These are phyloP conservation scores for Angomonas ambiguus DNA, from an alignment of 208 protist species.

Conservation along the genomic window DNA sequence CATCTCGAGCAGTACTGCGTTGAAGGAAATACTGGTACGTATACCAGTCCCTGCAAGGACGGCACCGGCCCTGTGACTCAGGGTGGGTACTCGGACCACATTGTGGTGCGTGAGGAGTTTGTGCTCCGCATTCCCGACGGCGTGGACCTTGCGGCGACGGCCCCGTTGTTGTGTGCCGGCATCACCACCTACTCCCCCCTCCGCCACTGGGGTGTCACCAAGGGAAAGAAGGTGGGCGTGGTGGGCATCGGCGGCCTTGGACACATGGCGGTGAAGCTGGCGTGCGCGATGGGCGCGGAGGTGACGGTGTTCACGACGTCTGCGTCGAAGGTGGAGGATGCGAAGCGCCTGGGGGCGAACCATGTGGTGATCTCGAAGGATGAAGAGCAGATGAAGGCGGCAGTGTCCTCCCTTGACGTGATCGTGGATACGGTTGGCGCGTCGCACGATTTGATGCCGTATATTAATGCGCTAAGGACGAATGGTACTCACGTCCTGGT, in stretches of 20 bases:
- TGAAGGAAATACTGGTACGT: conserved; percentile 51
- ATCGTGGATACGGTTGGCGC: conserved; percentile 67
- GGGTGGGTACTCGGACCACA: conserved; percentile 73
- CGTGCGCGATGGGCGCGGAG: conserved; percentile 72
- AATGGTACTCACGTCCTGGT: conserved; percentile 52
- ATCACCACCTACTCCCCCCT: conserved; percentile 85
- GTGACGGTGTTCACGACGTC: conserved; percentile 81
- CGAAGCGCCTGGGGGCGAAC: conserved; percentile 67
- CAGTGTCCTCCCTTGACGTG: conserved; percentile 35
- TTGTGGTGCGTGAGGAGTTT: conserved; percentile 60
- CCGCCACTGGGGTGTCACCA: conserved; percentile 52
- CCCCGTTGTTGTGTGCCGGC: conserved; percentile 87
- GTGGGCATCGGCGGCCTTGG: conserved; percentile 86
- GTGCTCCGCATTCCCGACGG: conserved; percentile 62
- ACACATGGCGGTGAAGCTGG: conserved; percentile 88
- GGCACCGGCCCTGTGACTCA: conserved; percentile 24
- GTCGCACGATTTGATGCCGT: conserved; percentile 42
- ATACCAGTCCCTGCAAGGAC: conserved; percentile 20
- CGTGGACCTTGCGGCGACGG: conserved; percentile 48
- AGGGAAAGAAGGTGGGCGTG: conserved; percentile 61
- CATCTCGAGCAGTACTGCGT: conserved; percentile 76
- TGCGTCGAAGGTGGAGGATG: conserved; percentile 37
- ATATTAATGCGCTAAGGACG: conserved; percentile 34
- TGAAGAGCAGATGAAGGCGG: conserved; percentile 38
- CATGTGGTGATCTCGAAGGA: conserved; percentile 57